Percentiles rank a stretch among this genome's conserved stretches.
Evolutionary conservation across 2,329 filamentous ascomycete species (phyloP).

Genomic region (Aschersonia sp.): DNA sequence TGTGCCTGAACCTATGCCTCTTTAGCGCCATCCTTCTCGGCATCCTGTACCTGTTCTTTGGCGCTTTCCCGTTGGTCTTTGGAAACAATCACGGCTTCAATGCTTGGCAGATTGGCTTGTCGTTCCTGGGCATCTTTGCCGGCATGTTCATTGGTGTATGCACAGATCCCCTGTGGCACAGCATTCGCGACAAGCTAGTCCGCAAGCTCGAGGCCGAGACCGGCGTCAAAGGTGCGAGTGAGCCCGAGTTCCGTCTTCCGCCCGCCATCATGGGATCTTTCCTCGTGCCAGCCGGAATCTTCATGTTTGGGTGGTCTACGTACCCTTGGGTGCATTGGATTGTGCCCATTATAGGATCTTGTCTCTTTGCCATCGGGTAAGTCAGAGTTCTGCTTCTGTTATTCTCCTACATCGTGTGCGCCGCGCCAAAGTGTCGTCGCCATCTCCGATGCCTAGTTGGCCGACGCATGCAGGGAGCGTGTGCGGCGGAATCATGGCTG

Average conservation of each 20-base stretch:
- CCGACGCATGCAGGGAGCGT: neutral
- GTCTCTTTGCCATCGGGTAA: constrained; percentile 57
- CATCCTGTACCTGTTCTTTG: constrained; percentile 82
- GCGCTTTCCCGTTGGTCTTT: constrained; percentile 75
- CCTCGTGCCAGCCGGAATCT: constrained; percentile 66
- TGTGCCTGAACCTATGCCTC: constrained; percentile 70
- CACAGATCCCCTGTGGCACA: constrained; percentile 52
- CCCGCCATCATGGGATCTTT: constrained; percentile 61
- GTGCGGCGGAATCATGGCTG: neutral
- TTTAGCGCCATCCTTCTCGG: constrained; percentile 77
- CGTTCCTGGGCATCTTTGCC: constrained; percentile 57
- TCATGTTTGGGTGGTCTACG: constrained; percentile 81
- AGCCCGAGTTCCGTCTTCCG: constrained; percentile 79
- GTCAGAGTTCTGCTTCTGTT: constrained; percentile 14
- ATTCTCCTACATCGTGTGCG: constrained; percentile 1
- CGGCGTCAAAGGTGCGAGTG: constrained; percentile 41
- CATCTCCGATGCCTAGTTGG: too few species aligned
- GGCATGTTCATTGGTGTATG: constrained; percentile 52
- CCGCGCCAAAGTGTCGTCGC: too few species aligned
- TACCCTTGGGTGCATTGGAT: constrained; percentile 64
- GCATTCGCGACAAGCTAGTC: constrained; percentile 43
- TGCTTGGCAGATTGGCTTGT: constrained; percentile 65
- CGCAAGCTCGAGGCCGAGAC: constrained; percentile 34
- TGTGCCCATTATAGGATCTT: constrained; percentile 57
- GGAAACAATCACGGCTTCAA: constrained; percentile 58